These are phyloP conservation scores for Rhodosporidiobolus odoratus DNA, from an alignment of 768 basidiomycete species.

Conservation along the genomic window DNA sequence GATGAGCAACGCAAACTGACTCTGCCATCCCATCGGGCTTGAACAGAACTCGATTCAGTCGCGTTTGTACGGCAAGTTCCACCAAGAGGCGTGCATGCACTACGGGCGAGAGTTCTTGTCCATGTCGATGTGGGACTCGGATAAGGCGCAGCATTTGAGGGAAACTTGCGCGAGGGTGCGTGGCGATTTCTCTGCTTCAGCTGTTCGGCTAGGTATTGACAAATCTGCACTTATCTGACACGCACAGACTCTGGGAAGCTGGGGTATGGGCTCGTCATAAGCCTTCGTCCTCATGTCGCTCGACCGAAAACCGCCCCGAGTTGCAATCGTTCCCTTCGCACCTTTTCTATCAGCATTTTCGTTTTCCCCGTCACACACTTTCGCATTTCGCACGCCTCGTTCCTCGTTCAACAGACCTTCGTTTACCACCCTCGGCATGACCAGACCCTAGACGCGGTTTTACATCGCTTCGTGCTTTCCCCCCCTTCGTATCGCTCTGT, in stretches of 20 bases:
- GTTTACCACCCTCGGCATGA: too few species aligned
- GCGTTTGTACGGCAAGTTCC: conserved; percentile 43
- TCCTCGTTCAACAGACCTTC: not conserved
- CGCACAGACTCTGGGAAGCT: conserved; percentile 26
- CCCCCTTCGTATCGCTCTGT: too few species aligned
- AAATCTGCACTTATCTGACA: not conserved
- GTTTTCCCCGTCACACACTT: not conserved
- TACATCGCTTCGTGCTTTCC: too few species aligned
- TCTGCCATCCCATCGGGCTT: not conserved
- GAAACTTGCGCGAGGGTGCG: conserved; percentile 33
- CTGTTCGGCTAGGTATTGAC: too few species aligned
- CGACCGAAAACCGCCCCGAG: not conserved
- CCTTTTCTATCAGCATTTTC: not conserved
- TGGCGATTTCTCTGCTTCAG: not conserved
- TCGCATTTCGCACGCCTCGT: not conserved
- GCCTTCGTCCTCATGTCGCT: not conserved
- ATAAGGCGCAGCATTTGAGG: conserved; percentile 41
- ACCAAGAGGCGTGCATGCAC: conserved; percentile 43
- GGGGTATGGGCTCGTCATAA: conserved; percentile 29
- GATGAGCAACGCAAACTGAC: too few species aligned
- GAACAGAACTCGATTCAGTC: conserved; percentile 39
- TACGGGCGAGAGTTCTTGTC: conserved; percentile 43
- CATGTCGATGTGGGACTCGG: conserved; percentile 40
- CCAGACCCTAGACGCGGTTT: too few species aligned
- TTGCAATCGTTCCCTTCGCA: not conserved